phyloP scores from a whole-genome alignment of 495 filamentous ascomycete genomes.

The Daldinia decipiens region DNA sequence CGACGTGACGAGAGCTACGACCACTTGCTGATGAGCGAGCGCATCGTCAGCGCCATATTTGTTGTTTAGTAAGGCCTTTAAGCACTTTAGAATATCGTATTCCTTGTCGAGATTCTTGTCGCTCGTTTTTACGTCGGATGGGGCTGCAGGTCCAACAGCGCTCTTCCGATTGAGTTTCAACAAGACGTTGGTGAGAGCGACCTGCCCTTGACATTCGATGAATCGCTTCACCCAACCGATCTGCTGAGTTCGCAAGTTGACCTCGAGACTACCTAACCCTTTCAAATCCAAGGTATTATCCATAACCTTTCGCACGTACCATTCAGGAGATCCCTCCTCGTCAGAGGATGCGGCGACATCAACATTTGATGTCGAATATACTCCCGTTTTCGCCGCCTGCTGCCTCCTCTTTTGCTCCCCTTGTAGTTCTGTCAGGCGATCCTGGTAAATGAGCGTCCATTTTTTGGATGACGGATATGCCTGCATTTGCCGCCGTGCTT shows the following conservation, averaged over 20 bases:
- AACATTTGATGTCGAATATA: constrained; percentile 57
- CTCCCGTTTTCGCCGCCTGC: constrained; percentile 73
- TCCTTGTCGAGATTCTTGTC: constrained; percentile 93
- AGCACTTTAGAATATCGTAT: constrained; percentile 97
- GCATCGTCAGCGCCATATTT: constrained; percentile 98
- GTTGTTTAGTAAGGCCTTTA: constrained; percentile 98
- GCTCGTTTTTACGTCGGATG: constrained; percentile 67
- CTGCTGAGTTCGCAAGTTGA: constrained; percentile 93
- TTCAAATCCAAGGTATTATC: constrained; percentile 93
- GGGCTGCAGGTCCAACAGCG: constrained; percentile 75
- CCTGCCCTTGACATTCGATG: constrained; percentile 96
- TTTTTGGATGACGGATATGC: constrained; percentile 94
- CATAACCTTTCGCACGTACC: constrained; percentile 98
- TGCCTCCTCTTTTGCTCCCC: constrained; percentile 88
- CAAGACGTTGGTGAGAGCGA: constrained; percentile 94
- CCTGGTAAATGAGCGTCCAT: constrained; percentile 96
- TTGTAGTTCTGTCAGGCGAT: constrained; percentile 91
- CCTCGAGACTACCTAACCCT: constrained; percentile 88
- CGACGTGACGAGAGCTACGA: constrained; percentile 87
- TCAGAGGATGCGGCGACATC: constrained; percentile 78
- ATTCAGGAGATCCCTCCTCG: constrained; percentile 96
- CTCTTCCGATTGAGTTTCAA: constrained; percentile 90
- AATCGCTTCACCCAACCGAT: constrained; percentile 98
- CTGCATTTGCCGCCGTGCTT: constrained; percentile 93
- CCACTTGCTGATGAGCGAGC: constrained; percentile 86